Conservation (phyloP, 1,284 basidiomycete genomes). For the Trametes pubescens region DNA sequence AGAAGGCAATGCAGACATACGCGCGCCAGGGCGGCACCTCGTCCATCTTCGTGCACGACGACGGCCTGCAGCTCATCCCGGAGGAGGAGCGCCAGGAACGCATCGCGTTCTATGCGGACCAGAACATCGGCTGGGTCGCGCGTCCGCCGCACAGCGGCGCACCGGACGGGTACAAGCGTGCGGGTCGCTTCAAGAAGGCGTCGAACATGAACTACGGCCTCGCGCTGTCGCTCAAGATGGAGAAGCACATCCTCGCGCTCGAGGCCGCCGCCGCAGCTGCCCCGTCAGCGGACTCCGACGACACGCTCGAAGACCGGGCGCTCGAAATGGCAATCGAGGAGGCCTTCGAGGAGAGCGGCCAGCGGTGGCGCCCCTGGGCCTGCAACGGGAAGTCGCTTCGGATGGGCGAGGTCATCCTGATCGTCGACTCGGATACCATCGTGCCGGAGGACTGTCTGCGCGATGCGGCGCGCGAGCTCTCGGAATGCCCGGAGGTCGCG, state of each 20-base stretch:
- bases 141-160: constrained; percentile 55
- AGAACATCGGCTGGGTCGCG: constrained; percentile 64
- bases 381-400: constrained; percentile 64
- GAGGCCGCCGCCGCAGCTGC: constrained; percentile 48
- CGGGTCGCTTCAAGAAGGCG: constrained; percentile 69
- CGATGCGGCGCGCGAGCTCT: constrained; percentile 84
- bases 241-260: constrained; percentile 56
- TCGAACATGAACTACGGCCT: constrained; percentile 68
- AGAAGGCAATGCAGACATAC: constrained; percentile 89
- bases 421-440: constrained; percentile 86
- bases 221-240: constrained; percentile 57
- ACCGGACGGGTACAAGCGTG: constrained; percentile 57
- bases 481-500: constrained; percentile 79
- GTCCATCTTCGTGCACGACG: constrained; percentile 79
- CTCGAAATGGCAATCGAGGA: constrained; percentile 74
- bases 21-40: constrained; percentile 84
- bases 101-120: constrained; percentile 58
- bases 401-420: constrained; percentile 71
- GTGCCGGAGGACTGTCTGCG: constrained; percentile 88
- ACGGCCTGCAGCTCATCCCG: constrained; percentile 61
- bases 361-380: constrained; percentile 70
- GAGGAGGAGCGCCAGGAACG: constrained; percentile 48
- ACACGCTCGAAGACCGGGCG: constrained; percentile 66
- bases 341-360: constrained; percentile 63
- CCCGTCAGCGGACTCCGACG: constrained; percentile 43